phyloP scores from a whole-genome alignment of 306 rosid species.

The Trifolium subterraneum region DNA sequence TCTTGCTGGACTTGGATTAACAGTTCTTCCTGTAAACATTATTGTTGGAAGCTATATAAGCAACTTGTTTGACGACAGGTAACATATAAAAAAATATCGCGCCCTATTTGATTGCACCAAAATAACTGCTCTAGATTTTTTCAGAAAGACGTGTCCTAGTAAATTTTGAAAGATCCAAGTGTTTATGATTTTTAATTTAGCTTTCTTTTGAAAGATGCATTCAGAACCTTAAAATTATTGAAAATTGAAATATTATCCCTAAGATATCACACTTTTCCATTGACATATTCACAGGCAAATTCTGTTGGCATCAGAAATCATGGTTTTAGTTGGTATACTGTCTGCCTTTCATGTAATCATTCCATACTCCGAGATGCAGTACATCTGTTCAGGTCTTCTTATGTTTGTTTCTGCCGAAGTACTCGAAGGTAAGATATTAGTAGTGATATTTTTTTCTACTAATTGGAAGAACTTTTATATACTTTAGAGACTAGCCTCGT shows the following conservation, averaged over 20 bases:
- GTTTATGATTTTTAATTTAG: no score
- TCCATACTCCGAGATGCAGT: constrained; percentile 77
- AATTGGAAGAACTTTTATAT: neutral
- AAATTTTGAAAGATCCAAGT: neutral
- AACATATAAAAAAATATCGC: constrained; percentile 31
- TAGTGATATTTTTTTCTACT: no score
- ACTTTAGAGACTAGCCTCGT: neutral
- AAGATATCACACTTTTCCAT: constrained; percentile 8
- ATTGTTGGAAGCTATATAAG: constrained; percentile 88
- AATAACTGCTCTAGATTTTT: constrained; percentile 28
- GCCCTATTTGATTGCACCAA: constrained; percentile 32
- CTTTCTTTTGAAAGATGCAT: constrained; percentile 3
- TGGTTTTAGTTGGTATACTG: constrained; percentile 77
- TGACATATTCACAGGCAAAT: constrained; percentile 69
- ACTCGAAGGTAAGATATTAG: constrained; percentile 81
- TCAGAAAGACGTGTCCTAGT: constrained; percentile 5
- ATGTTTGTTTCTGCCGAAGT: constrained; percentile 98
- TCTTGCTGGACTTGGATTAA: constrained; percentile 91
- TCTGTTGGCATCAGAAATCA: constrained; percentile 75
- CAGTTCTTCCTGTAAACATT: constrained; percentile 91
- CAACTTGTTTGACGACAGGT: constrained; percentile 98
- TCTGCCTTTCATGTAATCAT: constrained; percentile 68
- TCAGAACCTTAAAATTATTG: constrained; percentile 19
- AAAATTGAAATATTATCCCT: constrained; percentile 27
- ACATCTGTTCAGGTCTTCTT: constrained; percentile 88